phyloP scores from a whole-genome alignment of 2,329 filamentous ascomycete species.

The Xylariaceae sp. region DNA sequence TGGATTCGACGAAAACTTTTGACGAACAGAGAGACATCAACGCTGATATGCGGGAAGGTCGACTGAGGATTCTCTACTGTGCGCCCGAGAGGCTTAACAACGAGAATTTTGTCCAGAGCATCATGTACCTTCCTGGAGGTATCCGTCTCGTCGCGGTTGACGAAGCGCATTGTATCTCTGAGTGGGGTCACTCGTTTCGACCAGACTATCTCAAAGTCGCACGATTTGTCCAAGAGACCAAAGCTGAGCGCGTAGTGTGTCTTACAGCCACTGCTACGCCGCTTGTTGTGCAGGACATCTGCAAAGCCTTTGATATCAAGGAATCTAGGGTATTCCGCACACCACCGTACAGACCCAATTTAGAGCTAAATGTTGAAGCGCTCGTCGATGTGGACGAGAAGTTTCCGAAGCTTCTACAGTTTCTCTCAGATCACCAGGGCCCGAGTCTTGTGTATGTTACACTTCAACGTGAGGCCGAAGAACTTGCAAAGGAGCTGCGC shows the following conservation, averaged over 20 bases:
- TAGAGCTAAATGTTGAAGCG: slow-evolving; percentile 51
- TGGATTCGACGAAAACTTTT: slow-evolving; percentile 55
- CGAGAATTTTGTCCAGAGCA: slow-evolving; percentile 55
- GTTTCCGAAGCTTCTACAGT: slow-evolving; percentile 43
- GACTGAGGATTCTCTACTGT: slow-evolving; percentile 55
- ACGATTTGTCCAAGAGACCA: slow-evolving; percentile 53
- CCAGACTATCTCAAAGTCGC: slow-evolving; percentile 40
- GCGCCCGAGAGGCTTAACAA: slow-evolving; percentile 61
- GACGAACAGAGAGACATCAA: slow-evolving; percentile 42
- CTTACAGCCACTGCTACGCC: slow-evolving; percentile 60
- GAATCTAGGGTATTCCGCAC: slow-evolving; percentile 54
- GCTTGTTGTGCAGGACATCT: slow-evolving; percentile 53
- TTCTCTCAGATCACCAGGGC: slow-evolving; percentile 50
- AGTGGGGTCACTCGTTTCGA: slow-evolving; percentile 37
- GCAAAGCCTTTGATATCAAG: slow-evolving; percentile 50
- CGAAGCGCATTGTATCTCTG: slow-evolving; percentile 59
- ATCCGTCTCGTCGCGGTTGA: slow-evolving; percentile 57
- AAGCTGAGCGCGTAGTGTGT: slow-evolving; percentile 58
- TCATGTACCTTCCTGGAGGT: slow-evolving; percentile 53
- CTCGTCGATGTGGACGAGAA: slow-evolving; percentile 43
- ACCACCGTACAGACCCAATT: slow-evolving; percentile 57
- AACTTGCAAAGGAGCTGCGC: slow-evolving; percentile 38
- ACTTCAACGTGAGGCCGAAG: slow-evolving; percentile 51
- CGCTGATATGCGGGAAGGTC: slow-evolving; percentile 40
- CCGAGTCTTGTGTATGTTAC: slow-evolving; percentile 62